These are phyloP conservation scores for Acer saccharum DNA, from an alignment of 345 rosid species.

Conservation along the genomic window DNA sequence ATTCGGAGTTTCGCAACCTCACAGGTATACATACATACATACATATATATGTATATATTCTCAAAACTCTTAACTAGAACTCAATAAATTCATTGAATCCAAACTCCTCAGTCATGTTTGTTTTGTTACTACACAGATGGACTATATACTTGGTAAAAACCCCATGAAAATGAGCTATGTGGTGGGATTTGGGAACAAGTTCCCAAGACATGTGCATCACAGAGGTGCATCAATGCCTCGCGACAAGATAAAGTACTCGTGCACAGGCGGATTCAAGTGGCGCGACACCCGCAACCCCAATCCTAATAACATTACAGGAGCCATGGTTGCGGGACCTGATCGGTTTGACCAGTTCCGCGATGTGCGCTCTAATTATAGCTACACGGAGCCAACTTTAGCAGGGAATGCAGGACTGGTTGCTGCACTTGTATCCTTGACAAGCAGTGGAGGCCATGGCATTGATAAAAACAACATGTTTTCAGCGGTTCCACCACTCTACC, in stretches of 20 bases:
- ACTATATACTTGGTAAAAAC: slow-evolving; percentile 82
- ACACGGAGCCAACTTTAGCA: slow-evolving; percentile 82
- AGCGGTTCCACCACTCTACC: slow-evolving; percentile 78
- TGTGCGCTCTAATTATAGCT: slow-evolving; percentile 51
- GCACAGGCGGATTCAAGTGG: slow-evolving; percentile 76
- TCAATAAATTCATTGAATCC: too few relatives aligned
- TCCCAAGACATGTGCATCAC: slow-evolving; percentile 78
- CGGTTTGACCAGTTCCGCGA: slow-evolving; percentile 64
- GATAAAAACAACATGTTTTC: slow-evolving; percentile 71
- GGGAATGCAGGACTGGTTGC: slow-evolving; percentile 87
- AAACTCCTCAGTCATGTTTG: not conserved
- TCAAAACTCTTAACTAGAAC: too few relatives aligned
- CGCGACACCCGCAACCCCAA: slow-evolving; percentile 54
- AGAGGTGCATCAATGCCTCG: slow-evolving; percentile 77
- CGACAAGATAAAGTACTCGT: slow-evolving; percentile 55
- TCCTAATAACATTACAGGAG: slow-evolving; percentile 80
- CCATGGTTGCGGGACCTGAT: slow-evolving; percentile 93
- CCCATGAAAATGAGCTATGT: slow-evolving; percentile 87
- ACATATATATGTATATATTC: too few relatives aligned
- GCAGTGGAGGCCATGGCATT: slow-evolving; percentile 49
- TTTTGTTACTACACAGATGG: slow-evolving; percentile 36
- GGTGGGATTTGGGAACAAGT: slow-evolving; percentile 34
- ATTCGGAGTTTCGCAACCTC: slow-evolving; percentile 65
- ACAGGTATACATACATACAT: slow-evolving; percentile 40
- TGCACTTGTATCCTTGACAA: slow-evolving; percentile 73